Conservation (phyloP, 208 protist species). For the Trichomonas gallinae region DNA sequence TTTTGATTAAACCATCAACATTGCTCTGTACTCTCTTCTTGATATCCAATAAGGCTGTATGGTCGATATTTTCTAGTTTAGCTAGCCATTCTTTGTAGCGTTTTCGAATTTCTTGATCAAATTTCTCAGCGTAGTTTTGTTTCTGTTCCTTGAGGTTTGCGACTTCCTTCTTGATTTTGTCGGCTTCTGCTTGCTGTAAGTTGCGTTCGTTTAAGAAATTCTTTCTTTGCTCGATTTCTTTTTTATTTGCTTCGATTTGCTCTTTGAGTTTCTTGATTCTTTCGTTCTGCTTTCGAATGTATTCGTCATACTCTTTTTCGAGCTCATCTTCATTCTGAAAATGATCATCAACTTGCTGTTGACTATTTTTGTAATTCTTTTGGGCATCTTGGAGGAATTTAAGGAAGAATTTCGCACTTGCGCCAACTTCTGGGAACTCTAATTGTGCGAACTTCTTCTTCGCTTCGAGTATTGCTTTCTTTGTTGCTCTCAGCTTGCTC, state of each 20-base stretch:
- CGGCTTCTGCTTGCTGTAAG: not conserved
- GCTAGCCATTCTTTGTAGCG: not conserved
- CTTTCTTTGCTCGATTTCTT: not conserved
- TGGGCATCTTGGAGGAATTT: not conserved
- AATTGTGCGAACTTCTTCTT: not conserved
- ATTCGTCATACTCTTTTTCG: not conserved
- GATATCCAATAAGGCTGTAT: not conserved
- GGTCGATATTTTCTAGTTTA: not conserved
- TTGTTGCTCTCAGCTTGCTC: not conserved
- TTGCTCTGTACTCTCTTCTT: not conserved
- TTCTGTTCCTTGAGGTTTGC: not conserved
- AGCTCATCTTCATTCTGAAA: not conserved
- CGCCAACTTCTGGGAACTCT: not conserved
- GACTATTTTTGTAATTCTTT: not conserved
- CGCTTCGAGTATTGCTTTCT: not conserved
- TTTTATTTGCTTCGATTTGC: not conserved
- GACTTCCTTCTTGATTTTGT: not conserved
- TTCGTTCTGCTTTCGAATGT: not conserved
- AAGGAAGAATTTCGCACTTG: not conserved
- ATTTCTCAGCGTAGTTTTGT: not conserved
- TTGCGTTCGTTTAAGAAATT: not conserved
- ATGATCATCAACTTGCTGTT: not conserved
- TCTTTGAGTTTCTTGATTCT: not conserved
- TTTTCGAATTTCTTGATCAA: not conserved
- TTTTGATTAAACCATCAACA: not conserved